These are phyloP conservation scores for Stenogyne calaminthoides DNA, from an alignment of 305 asterid species.

Conservation along the genomic window DNA sequence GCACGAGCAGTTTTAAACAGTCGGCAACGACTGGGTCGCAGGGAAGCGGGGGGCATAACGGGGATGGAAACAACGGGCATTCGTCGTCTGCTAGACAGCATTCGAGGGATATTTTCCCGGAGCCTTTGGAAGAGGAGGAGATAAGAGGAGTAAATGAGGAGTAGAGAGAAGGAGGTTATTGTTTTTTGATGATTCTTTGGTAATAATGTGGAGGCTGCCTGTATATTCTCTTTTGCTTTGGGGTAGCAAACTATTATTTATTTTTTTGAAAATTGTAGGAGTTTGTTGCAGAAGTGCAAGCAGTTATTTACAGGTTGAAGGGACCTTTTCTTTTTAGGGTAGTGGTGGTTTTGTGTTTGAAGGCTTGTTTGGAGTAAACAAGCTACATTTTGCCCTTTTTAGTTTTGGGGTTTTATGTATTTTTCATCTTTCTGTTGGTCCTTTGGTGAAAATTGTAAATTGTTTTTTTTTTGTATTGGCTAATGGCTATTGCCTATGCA, in stretches of 20 bases:
- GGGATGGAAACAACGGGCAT: conserved; percentile 52
- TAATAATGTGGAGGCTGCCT: conserved; percentile 43
- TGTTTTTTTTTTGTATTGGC: conserved; percentile 26
- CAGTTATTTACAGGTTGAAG: conserved; percentile 33
- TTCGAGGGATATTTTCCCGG: conserved; percentile 72
- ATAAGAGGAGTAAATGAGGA: conserved; percentile 33
- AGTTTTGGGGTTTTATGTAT: conserved; percentile 12
- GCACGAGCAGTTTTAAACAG: conserved; percentile 60
- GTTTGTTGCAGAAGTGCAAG: background rate
- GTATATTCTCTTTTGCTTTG: background rate
- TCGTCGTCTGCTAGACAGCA: conserved; percentile 63
- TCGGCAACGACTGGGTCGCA: conserved; percentile 71
- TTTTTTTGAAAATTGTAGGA: background rate
- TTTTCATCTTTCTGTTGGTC: conserved; percentile 18
- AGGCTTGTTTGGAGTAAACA: conserved; percentile 10
- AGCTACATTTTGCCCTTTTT: conserved; percentile 5
- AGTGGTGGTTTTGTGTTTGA: conserved; percentile 24
- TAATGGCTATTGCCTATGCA: background rate
- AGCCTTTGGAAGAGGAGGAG: conserved; percentile 48
- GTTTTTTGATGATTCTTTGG: conserved; percentile 41
- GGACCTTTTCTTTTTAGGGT: background rate
- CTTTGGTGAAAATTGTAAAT: conserved; percentile 38
- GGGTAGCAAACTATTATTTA: conserved; percentile 9
- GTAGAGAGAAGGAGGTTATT: conserved; percentile 32
- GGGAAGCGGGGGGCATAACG: conserved; percentile 54